Evolutionary conservation across 148 eudicot species (phyloP), one percentile per base, ranked within the genome.

Genomic region (Chenopodium suecicum): DNA sequence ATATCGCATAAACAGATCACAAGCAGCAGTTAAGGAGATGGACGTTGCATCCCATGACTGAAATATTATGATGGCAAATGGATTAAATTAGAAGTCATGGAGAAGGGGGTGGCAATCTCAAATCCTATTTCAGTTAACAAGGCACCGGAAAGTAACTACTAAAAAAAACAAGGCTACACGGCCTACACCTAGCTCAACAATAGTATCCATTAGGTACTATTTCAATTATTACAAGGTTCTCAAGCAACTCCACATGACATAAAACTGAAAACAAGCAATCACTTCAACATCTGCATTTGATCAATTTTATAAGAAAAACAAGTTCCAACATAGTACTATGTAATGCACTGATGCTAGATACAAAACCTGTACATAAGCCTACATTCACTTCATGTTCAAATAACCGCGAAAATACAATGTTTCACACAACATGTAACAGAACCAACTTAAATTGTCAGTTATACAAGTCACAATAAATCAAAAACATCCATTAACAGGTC

Each of bases 1-100:
- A 82, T 95, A 95, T 65, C 99, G 93, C 92, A 88, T 91, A 88
- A 95, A 95, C 75, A 95, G 91, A 85, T 95, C 99, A 88, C 99
- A 95, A 37, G 94, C 98, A 82, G 99, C 99, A 1, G 99, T 90
- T 87, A 95, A 88, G n/a, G 99, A 95, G 87, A 95, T 95, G 74
- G 99, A 95, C 41, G 99, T 95, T 41, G 92, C 84, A 88, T 95
- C 99, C 99, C 98, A 95, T 80, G 99, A 85, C 99, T 95, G 91
- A 66, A 85, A 79, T 81, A 6, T 17, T 14, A 82, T 34, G 79
- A 41, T 29, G 9, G 46, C 3, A 10, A 41, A 44, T 6, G 56
- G 22, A 31, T 22, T 41, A 16, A 67, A 60, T 77, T 76, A 83
- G 77, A 41, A 75, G 29, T 79, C 7, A 37, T 32, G 50, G 37